Conservation (phyloP, 768 basidiomycete genomes). For the Gymnopilus junonius region DNA sequence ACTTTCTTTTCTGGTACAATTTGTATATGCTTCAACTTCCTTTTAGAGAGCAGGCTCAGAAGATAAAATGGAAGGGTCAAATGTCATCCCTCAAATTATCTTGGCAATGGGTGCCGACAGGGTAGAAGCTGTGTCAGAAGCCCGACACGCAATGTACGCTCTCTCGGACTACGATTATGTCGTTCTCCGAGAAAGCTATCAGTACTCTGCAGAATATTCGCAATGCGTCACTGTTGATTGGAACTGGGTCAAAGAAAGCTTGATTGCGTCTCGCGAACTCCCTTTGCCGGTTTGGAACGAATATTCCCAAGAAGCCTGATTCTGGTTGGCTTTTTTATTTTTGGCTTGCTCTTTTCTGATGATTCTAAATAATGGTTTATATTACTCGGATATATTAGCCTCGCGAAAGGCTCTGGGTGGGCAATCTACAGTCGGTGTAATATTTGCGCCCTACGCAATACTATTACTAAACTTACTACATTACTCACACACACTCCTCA, state of each 20-base stretch:
- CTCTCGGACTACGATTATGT: slow-evolving; percentile 59
- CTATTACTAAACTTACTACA: background rate
- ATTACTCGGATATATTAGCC: background rate
- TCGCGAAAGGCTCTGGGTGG: background rate
- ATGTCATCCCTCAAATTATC: slow-evolving; percentile 65
- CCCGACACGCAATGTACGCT: slow-evolving; percentile 42
- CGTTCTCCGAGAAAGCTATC: slow-evolving; percentile 56
- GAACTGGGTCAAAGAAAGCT: slow-evolving; percentile 78
- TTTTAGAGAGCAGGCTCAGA: slow-evolving; percentile 29
- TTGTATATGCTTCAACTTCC: slow-evolving; percentile 2
- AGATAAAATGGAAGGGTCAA: slow-evolving; percentile 43
- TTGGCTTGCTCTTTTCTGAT: background rate
- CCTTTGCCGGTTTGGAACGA: slow-evolving; percentile 36
- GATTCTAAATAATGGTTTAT: background rate
- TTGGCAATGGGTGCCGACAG: slow-evolving; percentile 76
- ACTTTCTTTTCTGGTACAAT: background rate
- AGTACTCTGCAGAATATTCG: slow-evolving; percentile 30
- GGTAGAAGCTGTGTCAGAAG: slow-evolving; percentile 68
- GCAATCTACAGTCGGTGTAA: background rate
- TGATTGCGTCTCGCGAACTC: slow-evolving; percentile 63
- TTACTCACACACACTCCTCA: background rate
- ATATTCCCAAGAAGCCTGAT: slow-evolving; percentile 29
- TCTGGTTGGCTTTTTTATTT: background rate
- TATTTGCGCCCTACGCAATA: background rate
- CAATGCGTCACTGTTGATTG: slow-evolving; percentile 51